A percentile compares a stretch with the other conserved stretches of the same genome.
These are phyloP conservation scores for Eremothecium gossypii DNA, from an alignment of 1,139 yeast species.

Conservation along the genomic window DNA sequence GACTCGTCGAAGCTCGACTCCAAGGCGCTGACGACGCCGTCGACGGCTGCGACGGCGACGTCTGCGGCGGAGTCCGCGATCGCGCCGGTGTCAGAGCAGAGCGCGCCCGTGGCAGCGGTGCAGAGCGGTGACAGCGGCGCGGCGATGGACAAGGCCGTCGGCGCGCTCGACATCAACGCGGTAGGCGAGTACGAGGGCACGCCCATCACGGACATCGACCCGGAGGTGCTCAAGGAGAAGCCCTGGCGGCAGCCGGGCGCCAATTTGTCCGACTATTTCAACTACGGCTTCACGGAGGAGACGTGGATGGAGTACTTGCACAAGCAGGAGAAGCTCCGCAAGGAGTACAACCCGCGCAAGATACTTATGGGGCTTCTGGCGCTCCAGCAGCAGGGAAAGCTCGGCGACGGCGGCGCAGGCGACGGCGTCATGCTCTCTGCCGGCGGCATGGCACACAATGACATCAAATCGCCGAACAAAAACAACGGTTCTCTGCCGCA, in stretches of 20 bases:
- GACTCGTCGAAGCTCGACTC: slow-evolving; percentile 30
- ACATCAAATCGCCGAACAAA: slow-evolving; percentile 13
- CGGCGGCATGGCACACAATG: slow-evolving; percentile 7
- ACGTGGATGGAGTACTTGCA: slow-evolving; percentile 92
- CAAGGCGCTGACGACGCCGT: slow-evolving; percentile 23
- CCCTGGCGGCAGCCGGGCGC: slow-evolving; percentile 99
- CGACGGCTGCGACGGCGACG: slow-evolving; percentile 22
- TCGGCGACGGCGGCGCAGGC: slow-evolving; percentile 13
- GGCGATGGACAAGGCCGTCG: slow-evolving; percentile 26
- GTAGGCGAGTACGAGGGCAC: slow-evolving; percentile 76
- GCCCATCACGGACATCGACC: slow-evolving; percentile 74
- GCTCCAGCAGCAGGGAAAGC: slow-evolving; percentile 30
- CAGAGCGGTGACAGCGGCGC: slow-evolving; percentile 28
- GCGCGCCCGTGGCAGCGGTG: slow-evolving; percentile 15
- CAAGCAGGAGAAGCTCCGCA: slow-evolving; percentile 74
- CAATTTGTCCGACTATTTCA: slow-evolving; percentile 86
- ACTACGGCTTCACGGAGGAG: slow-evolving; percentile 91
- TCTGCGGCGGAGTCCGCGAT: slow-evolving; percentile 23
- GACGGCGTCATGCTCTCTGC: slow-evolving; percentile 2
- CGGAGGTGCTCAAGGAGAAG: slow-evolving; percentile 78
- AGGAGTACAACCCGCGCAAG: slow-evolving; percentile 59
- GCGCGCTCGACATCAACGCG: slow-evolving; percentile 60
- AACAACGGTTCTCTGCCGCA: slow-evolving; percentile 15
- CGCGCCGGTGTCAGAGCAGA: slow-evolving; percentile 19
- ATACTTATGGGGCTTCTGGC: slow-evolving; percentile 36